Evolutionary conservation across 169 alveolate genomes (phyloP).

Genomic region (Cystoisospora suis): DNA sequence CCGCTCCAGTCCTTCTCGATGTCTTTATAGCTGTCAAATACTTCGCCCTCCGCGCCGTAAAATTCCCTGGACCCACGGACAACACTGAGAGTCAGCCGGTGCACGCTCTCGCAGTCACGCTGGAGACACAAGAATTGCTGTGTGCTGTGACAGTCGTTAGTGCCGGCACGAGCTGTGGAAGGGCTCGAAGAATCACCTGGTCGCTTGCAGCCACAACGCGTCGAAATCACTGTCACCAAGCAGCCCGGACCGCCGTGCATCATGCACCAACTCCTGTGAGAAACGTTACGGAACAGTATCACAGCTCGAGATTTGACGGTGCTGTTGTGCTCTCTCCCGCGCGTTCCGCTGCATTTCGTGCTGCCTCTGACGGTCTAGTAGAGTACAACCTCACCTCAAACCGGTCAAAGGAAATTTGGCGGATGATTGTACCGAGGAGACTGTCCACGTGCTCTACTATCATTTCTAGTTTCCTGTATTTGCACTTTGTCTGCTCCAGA

Average conservation of each 20-base stretch:
- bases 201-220: neutral
- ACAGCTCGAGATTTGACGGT: no score
- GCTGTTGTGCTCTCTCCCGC: no score
- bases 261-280: conserved; percentile 12
- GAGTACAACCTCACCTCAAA: neutral
- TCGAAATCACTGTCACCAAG: neutral
- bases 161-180: no score
- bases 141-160: neutral
- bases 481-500: neutral
- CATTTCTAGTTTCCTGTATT: neutral
- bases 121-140: neutral
- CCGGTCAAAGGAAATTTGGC: conserved; percentile 21
- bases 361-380: neutral
- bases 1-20: conserved; percentile 18
- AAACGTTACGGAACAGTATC: no score
- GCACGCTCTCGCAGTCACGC: neutral
- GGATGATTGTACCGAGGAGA: neutral
- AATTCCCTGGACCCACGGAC: conserved; percentile 16
- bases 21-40: conserved; percentile 11
- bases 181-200: no score
- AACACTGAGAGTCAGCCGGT: no score
- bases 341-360: no score
- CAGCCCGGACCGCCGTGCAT: neutral
- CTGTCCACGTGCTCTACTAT: neutral
- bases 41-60: conserved; percentile 27